phyloP scores from a whole-genome alignment of 192 early-diverging fungal species.

The Dimargaris cristalligena region DNA sequence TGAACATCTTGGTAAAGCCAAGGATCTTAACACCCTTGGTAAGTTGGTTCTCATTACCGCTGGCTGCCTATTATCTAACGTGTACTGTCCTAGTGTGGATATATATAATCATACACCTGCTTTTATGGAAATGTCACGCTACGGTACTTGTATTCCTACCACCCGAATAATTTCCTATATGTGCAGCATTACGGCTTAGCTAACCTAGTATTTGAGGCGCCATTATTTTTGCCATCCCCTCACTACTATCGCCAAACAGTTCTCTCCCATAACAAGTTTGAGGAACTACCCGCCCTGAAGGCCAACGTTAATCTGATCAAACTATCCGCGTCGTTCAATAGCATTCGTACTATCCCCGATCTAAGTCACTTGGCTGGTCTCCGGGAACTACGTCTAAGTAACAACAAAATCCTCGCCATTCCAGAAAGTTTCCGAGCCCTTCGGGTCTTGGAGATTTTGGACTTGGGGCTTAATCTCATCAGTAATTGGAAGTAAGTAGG shows the following conservation, averaged over 20 bases:
- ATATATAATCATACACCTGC: no score
- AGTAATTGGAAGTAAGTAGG: conserved; percentile 30
- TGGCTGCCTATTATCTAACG: no score
- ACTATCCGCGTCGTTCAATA: conserved; percentile 59
- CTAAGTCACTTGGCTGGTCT: conserved; percentile 35
- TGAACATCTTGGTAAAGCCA: conserved; percentile 39
- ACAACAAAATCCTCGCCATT: conserved; percentile 49
- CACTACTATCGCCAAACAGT: conserved; percentile 22
- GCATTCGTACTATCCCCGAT: conserved; percentile 46
- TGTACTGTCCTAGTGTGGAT: no score
- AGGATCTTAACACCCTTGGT: conserved; percentile 53
- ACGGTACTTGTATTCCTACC: no score
- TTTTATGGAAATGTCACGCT: no score
- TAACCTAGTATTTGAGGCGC: no score
- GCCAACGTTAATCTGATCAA: conserved; percentile 47
- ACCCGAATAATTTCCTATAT: no score
- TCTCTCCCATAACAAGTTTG: conserved; percentile 60
- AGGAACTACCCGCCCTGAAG: conserved; percentile 34
- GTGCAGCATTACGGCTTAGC: no score
- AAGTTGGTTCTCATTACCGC: no score
- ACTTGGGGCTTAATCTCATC: conserved; percentile 55
- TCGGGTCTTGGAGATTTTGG: conserved; percentile 44
- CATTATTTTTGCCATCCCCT: no score
- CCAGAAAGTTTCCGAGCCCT: conserved; percentile 36
- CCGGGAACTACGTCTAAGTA: conserved; percentile 55